Evolutionary conservation across 371 early-diverging fungal species (phyloP).

Genomic region (Actinomucor elegans): DNA sequence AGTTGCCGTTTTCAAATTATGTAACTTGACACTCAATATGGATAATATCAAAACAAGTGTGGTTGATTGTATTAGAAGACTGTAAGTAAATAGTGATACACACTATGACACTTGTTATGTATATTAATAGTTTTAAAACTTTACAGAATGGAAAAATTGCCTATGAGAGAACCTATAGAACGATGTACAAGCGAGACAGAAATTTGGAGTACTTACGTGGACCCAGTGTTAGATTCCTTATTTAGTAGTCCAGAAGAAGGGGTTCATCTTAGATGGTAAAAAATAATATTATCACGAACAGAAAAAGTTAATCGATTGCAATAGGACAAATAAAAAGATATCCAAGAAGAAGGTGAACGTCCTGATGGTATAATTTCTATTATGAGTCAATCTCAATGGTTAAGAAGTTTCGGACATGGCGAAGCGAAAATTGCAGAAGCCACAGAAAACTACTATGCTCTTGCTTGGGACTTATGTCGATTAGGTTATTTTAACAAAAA

Average conservation of each 20-base stretch:
- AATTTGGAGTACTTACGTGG: background rate
- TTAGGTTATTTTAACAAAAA: constrained; percentile 7
- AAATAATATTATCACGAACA: no score
- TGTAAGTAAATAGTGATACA: constrained; percentile 14
- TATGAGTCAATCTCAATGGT: constrained; percentile 9
- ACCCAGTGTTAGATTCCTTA: constrained; percentile 2
- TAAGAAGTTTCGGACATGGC: constrained; percentile 4
- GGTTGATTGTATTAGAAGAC: constrained; percentile 3
- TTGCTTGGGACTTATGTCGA: constrained; percentile 15
- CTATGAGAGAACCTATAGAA: background rate
- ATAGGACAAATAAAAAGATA: constrained; percentile 13
- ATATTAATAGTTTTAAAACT: no score
- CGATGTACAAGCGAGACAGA: background rate
- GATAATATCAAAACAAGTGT: constrained; percentile 3
- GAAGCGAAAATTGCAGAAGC: constrained; percentile 16
- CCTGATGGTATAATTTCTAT: constrained; percentile 11
- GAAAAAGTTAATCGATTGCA: background rate
- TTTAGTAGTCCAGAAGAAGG: constrained; percentile 7
- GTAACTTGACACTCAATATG: constrained; percentile 1
- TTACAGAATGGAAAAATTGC: constrained; percentile 6
- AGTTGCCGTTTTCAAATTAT: background rate
- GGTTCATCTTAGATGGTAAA: constrained; percentile 4
- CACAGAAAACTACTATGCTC: constrained; percentile 9
- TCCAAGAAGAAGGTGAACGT: constrained; percentile 1
- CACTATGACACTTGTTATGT: no score